Evolutionary conservation across 1,139 yeast genomes (phyloP), one percentile per base, ranked within the genome.

Genomic region (Magnusiomyces suaveolens): DNA sequence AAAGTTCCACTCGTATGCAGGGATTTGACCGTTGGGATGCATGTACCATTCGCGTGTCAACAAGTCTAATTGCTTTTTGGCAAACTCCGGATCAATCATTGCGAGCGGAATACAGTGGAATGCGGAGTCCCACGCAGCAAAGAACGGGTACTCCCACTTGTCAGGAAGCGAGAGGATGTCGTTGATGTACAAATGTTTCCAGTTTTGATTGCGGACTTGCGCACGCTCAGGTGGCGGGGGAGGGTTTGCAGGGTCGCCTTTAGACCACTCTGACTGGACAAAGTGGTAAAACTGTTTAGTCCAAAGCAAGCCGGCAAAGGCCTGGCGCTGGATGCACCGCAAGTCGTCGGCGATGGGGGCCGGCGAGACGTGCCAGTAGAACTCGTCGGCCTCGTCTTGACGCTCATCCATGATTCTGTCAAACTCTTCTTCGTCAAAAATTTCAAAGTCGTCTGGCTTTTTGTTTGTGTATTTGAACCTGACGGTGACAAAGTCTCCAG

Each of bases 1-100:
- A 65, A 90, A 90, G 69, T 90, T 90, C 97, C 97, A 90, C 70
- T 90, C 97, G 69, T 90, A 90, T 23, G 97, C 97, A 0, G 97
- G 97, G 60, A 89, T 83, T 71, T 90, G 97, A n/a, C 97, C 97
- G 68, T 90, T 90, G 49, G 97, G 97, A 70, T 92, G 97, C 95
- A 89, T 88, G 70, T 89, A 90, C 97, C 97, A 90, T 70, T 90
- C 97, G 65, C 97, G 79, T 43, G 95, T 85, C 67, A 90, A 75
- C 57, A 89, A 74, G 68, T 87, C 96, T 61, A 90, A 77, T n/a
- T 90, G 97, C 64, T 82, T 83, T 69, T 90, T 90, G 49, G 97
- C 95, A 74, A 88, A 90, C 60, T 82, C 90, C 0, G 97, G 96
- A 69, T 90, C 97, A 65, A 90, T 80, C 92, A 90, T 87, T 3